Evolutionary conservation across 352 stramenopile species (phyloP).

Genomic region (Globisporangium abappressorium): DNA sequence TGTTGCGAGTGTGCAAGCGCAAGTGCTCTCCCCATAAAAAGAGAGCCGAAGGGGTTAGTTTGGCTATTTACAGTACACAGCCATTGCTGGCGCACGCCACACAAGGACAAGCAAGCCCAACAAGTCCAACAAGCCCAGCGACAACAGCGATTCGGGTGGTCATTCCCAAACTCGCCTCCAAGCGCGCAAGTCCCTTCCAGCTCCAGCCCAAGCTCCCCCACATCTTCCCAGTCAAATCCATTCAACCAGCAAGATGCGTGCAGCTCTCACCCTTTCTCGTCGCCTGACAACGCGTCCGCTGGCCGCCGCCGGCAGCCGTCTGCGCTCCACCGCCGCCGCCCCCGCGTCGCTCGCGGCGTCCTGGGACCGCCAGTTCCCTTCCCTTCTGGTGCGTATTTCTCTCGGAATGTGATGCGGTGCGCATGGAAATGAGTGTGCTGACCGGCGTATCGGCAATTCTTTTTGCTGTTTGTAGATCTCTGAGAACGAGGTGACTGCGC

Average conservation of each 20-base stretch:
- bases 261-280: conserved; percentile 28
- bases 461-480: conserved; percentile 44
- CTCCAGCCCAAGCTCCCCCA: neutral
- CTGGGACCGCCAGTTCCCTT: conserved; percentile 77
- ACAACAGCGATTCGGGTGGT: conserved; percentile 1
- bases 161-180: conserved; percentile 19
- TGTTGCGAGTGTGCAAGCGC: conserved; percentile 5
- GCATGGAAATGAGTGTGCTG: neutral
- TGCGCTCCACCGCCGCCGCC: conserved; percentile 37
- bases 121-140: neutral
- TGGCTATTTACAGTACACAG: conserved; percentile 4
- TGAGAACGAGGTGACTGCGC: conserved; percentile 66
- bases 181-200: conserved; percentile 4
- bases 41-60: neutral
- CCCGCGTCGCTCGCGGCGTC: conserved; percentile 60
- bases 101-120: neutral
- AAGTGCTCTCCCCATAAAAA: neutral
- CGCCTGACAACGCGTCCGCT: conserved; percentile 15
- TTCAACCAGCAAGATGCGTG: conserved; percentile 24
- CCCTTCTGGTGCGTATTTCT: conserved; percentile 56
- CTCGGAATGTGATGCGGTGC: neutral
- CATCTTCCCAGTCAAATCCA: neutral
- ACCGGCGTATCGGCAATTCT: too few species aligned
- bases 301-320: conserved; percentile 12
- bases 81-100: neutral